phyloP scores from a whole-genome alignment of 345 rosid species.

The Boechera divaricarpa region DNA sequence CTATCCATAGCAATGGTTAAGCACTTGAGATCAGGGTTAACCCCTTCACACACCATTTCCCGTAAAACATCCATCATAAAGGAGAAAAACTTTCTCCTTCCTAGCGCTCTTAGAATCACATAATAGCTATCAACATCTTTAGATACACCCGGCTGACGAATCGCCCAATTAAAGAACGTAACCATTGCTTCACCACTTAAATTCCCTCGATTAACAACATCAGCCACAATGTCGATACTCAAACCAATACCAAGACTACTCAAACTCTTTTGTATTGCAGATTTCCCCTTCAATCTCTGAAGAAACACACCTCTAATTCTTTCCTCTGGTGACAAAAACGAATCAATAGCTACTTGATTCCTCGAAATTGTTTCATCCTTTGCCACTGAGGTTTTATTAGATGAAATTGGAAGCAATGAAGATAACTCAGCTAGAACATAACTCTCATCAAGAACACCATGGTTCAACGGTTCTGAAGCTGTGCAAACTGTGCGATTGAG shows the following conservation, averaged over 20 bases:
- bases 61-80: constrained; percentile 54
- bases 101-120: constrained; percentile 67
- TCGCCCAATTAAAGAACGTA: constrained; percentile 77
- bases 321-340: constrained; percentile 69
- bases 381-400: constrained; percentile 28
- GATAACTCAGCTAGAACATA: constrained; percentile 65
- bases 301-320: constrained; percentile 86
- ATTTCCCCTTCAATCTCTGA: constrained; percentile 65
- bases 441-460: constrained; percentile 50
- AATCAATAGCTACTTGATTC: constrained; percentile 48
- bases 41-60: constrained; percentile 51
- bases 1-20: constrained; percentile 64
- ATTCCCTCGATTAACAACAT: constrained; percentile 69
- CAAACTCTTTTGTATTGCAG: constrained; percentile 59
- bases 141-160: constrained; percentile 54
- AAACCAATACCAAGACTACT: constrained; percentile 53
- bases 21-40: constrained; percentile 53
- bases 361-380: constrained; percentile 16
- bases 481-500: constrained; percentile 25
- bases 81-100: constrained; percentile 71
- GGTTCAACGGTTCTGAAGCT: constrained; percentile 36
- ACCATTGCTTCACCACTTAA: constrained; percentile 78
- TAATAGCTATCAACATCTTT: constrained; percentile 57
- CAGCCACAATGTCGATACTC: constrained; percentile 62
- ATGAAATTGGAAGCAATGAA: constrained; percentile 56